Percentiles rank a stretch among this genome's conserved stretches.
phyloP scores from a whole-genome alignment of 805 yeast genomes.

The Pichia paraexigua region DNA sequence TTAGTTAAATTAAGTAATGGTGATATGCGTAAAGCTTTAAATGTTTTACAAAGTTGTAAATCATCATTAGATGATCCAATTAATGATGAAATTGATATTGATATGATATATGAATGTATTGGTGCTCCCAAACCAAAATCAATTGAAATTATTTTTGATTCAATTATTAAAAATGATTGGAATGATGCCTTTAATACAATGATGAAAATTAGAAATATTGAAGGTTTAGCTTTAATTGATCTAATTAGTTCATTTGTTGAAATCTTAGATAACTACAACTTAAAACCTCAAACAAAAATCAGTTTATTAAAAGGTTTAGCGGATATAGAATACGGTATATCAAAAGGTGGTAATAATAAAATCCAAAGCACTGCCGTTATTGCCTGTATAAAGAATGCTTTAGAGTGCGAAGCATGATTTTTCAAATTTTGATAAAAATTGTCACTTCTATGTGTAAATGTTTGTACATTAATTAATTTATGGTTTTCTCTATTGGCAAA shows the following conservation, averaged over 20 bases:
- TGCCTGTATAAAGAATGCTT: constrained; percentile 69
- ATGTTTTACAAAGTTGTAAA: constrained; percentile 89
- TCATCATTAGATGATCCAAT: constrained; percentile 53
- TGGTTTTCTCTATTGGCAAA: not conserved
- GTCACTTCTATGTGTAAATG: not conserved
- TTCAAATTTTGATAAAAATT: no score
- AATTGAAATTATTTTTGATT: constrained; percentile 63
- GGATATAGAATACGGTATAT: constrained; percentile 85
- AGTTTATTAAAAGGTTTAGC: constrained; percentile 62
- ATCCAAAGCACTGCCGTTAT: constrained; percentile 85
- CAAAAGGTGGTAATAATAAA: constrained; percentile 88
- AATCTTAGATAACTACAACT: constrained; percentile 58
- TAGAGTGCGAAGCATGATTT: constrained; percentile 36
- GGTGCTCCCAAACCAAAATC: constrained; percentile 94
- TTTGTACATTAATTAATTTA: not conserved
- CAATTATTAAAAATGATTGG: constrained; percentile 86
- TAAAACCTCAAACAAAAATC: constrained; percentile 55
- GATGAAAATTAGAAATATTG: constrained; percentile 52
- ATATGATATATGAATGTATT: constrained; percentile 84
- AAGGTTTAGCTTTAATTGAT: constrained; percentile 89
- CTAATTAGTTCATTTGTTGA: constrained; percentile 69
- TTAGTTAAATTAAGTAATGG: constrained; percentile 74
- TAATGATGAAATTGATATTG: constrained; percentile 50
- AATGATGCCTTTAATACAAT: constrained; percentile 63
- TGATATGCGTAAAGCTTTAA: constrained; percentile 92